phyloP scores from a whole-genome alignment of 2,329 filamentous ascomycete species.

The Geosmithia morbida region DNA sequence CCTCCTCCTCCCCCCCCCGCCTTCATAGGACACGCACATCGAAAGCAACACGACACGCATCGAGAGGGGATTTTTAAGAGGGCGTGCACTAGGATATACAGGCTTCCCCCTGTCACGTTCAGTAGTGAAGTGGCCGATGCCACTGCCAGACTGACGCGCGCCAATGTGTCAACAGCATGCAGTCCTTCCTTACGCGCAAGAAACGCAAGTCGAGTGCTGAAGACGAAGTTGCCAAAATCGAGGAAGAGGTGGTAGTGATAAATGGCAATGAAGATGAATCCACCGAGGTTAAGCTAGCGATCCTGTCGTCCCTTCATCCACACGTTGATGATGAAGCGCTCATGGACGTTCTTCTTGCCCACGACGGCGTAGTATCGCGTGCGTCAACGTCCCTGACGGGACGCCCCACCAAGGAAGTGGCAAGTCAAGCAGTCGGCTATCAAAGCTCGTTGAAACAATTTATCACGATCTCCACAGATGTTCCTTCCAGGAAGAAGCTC shows the following conservation, averaged over 20 bases:
- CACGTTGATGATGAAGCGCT: constrained; percentile 48
- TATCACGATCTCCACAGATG: constrained; percentile 7
- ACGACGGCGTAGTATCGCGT: constrained; percentile 60
- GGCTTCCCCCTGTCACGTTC: no score
- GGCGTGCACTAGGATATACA: no score
- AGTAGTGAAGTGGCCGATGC: not conserved
- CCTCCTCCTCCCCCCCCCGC: not conserved
- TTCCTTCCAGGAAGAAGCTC: constrained; percentile 28
- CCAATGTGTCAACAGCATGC: constrained; percentile 24
- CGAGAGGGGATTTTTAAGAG: not conserved
- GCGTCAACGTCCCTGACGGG: constrained; percentile 41
- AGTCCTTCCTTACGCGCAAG: constrained; percentile 37
- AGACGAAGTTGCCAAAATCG: constrained; percentile 6
- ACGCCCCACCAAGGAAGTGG: constrained; percentile 4
- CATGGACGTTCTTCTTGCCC: constrained; percentile 64
- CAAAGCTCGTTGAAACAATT: constrained; percentile 52
- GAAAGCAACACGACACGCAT: not conserved
- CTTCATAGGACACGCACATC: no score
- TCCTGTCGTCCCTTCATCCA: constrained; percentile 66
- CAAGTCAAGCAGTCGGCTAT: constrained; percentile 24
- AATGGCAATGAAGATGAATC: constrained; percentile 49
- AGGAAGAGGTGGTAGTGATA: constrained; percentile 1
- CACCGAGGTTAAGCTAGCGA: constrained; percentile 79
- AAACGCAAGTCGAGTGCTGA: constrained; percentile 31
- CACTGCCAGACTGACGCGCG: not conserved